A percentile compares a stretch with the other conserved stretches of the same genome.
phyloP scores from a whole-genome alignment of 192 early-diverging fungal species.

The Chytriomyces confervae region DNA sequence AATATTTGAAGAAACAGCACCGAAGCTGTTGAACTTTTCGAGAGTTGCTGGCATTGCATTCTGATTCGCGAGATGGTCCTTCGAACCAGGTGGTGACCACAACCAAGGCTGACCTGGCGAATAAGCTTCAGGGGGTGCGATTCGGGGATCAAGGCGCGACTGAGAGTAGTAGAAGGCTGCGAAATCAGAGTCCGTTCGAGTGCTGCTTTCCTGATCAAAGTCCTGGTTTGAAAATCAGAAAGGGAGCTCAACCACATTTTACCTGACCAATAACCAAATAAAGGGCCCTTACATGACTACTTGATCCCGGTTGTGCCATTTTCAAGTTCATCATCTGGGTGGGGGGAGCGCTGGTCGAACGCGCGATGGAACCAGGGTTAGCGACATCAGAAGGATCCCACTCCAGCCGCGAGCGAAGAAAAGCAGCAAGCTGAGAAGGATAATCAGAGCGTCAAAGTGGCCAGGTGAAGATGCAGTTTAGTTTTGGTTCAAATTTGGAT shows the following conservation, averaged over 20 bases:
- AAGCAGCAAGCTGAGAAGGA: slow-evolving; percentile 47
- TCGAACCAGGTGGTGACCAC: slow-evolving; percentile 59
- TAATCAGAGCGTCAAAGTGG: too few relatives aligned
- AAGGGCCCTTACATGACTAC: background rate
- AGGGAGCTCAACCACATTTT: too few relatives aligned
- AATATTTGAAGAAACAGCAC: background rate
- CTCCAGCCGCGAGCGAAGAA: slow-evolving; percentile 44
- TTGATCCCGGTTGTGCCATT: background rate
- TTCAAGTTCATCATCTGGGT: slow-evolving; percentile 63
- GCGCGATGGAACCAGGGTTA: slow-evolving; percentile 51
- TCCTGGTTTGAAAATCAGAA: slow-evolving; percentile 30
- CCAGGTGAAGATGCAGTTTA: too few relatives aligned
- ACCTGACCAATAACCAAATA: background rate
- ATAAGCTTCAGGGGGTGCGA: slow-evolving; percentile 61
- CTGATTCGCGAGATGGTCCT: slow-evolving; percentile 6
- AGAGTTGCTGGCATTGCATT: slow-evolving; percentile 42
- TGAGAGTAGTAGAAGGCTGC: slow-evolving; percentile 64
- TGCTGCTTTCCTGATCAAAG: slow-evolving; percentile 46
- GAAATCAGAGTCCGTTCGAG: slow-evolving; percentile 70
- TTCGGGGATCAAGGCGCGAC: slow-evolving; percentile 64
- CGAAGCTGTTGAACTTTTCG: slow-evolving; percentile 32
- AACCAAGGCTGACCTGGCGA: slow-evolving; percentile 72
- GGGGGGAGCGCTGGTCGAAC: slow-evolving; percentile 80
- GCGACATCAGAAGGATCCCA: slow-evolving; percentile 32
- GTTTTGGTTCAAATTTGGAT: too few relatives aligned